These are phyloP conservation scores for Paramecium biaurelia DNA, from an alignment of 73 alveolate genomes.

Conservation along the genomic window DNA sequence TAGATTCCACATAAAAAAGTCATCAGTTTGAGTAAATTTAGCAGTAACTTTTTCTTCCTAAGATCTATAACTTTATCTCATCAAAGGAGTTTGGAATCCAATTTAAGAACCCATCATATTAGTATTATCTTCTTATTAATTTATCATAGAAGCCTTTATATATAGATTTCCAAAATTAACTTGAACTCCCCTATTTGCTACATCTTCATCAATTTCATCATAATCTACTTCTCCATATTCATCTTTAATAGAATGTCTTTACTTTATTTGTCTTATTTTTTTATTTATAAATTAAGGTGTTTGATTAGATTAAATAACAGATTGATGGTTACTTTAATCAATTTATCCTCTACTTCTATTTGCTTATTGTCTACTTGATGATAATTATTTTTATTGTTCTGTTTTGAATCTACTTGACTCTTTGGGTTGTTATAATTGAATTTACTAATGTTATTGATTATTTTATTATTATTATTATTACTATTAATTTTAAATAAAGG, in stretches of 20 bases:
- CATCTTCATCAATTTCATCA: constrained; percentile 30
- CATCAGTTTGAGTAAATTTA: constrained; percentile 33
- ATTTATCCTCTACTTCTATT: neutral
- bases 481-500: neutral
- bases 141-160: neutral
- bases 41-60: neutral
- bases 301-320: neutral
- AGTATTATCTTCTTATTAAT: neutral
- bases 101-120: neutral
- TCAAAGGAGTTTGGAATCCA: neutral
- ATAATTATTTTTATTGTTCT: neutral
- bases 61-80: neutral
- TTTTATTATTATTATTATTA: neutral
- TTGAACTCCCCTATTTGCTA: neutral
- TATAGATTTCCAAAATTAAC: neutral
- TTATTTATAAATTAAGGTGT: neutral
- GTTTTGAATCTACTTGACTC: constrained; percentile 22
- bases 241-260: neutral
- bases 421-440: neutral
- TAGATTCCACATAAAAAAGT: constrained; percentile 3
- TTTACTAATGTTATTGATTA: neutral
- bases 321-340: neutral
- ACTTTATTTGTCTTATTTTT: neutral
- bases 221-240: neutral
- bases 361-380: neutral